Conservation (phyloP, 2,329 filamentous ascomycete genomes). For the Fusarium pseudograminearum region DNA sequence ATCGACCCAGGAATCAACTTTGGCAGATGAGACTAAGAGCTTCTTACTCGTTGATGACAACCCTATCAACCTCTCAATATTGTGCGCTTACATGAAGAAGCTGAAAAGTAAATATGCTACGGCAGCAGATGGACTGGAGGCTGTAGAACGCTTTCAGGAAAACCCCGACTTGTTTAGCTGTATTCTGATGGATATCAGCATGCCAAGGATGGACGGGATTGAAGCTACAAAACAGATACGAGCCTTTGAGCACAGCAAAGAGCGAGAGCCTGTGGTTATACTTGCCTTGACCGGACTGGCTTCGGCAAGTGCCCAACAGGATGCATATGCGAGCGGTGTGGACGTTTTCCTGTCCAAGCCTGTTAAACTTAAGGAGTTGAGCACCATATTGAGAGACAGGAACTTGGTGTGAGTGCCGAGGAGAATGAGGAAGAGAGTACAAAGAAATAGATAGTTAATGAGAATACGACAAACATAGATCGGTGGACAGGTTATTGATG, state of each 20-base stretch:
- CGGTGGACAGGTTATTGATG: neutral
- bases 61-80: slow-evolving; percentile 38
- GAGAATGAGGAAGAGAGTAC: neutral
- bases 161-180: slow-evolving; percentile 46
- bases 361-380: slow-evolving; percentile 58
- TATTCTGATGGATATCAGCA: slow-evolving; percentile 64
- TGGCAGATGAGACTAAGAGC: slow-evolving; percentile 1
- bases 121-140: slow-evolving; percentile 53
- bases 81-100: slow-evolving; percentile 51
- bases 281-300: slow-evolving; percentile 67
- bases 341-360: slow-evolving; percentile 68
- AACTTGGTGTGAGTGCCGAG: slow-evolving; percentile 6
- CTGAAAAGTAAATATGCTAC: slow-evolving; percentile 47
- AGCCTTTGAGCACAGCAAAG: slow-evolving; percentile 59
- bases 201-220: slow-evolving; percentile 68
- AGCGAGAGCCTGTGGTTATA: slow-evolving; percentile 57
- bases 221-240: slow-evolving; percentile 63
- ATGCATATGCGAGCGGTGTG: slow-evolving; percentile 65
- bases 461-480: slow-evolving; percentile 13
- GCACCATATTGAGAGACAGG: slow-evolving; percentile 29
- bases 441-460: neutral
- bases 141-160: slow-evolving; percentile 48
- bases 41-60: slow-evolving; percentile 44
- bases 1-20: neutral
- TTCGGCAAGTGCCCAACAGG: slow-evolving; percentile 61